Evolutionary conservation across 1,139 yeast species (phyloP).

Genomic region (Pichia inconspicua): DNA sequence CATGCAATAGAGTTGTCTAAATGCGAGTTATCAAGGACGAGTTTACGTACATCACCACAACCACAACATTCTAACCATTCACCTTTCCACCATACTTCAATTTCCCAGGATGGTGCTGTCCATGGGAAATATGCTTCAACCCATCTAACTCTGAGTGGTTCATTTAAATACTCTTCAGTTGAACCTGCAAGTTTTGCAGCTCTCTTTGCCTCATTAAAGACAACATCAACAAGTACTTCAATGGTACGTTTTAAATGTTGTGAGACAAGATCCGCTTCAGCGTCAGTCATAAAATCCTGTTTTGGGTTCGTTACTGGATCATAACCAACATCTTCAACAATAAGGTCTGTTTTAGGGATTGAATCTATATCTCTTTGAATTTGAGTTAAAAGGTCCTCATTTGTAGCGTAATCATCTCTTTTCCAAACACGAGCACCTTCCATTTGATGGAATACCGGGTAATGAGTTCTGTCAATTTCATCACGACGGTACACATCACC

Average conservation of each 20-base stretch:
- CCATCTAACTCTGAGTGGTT: conserved; percentile 88
- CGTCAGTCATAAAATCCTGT: conserved; percentile 64
- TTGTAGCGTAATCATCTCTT: conserved; percentile 30
- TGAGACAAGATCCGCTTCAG: conserved; percentile 62
- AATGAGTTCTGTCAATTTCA: conserved; percentile 91
- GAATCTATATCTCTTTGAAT: conserved; percentile 52
- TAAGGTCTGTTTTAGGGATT: conserved; percentile 59
- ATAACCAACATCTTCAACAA: conserved; percentile 70
- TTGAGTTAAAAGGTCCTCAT: conserved; percentile 33
- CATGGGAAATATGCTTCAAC: conserved; percentile 95
- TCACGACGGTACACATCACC: conserved; percentile 97
- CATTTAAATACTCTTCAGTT: conserved; percentile 52
- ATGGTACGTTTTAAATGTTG: conserved; percentile 78
- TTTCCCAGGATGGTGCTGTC: conserved; percentile 98
- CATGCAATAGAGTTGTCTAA: conserved; percentile 66
- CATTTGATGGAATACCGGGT: conserved; percentile 96
- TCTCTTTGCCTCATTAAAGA: conserved; percentile 65
- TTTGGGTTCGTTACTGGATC: conserved; percentile 62
- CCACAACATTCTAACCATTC: conserved; percentile 98
- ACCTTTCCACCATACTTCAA: conserved; percentile 98
- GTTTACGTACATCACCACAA: conserved; percentile 82
- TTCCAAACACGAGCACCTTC: conserved; percentile 93
- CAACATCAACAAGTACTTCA: conserved; percentile 74
- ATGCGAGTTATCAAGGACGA: conserved; percentile 68
- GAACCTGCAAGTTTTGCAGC: conserved; percentile 65